A percentile compares a stretch with the other conserved stretches of the same genome.
Conservation (phyloP, 257 asterid species). For the Fraxinus anomala region DNA sequence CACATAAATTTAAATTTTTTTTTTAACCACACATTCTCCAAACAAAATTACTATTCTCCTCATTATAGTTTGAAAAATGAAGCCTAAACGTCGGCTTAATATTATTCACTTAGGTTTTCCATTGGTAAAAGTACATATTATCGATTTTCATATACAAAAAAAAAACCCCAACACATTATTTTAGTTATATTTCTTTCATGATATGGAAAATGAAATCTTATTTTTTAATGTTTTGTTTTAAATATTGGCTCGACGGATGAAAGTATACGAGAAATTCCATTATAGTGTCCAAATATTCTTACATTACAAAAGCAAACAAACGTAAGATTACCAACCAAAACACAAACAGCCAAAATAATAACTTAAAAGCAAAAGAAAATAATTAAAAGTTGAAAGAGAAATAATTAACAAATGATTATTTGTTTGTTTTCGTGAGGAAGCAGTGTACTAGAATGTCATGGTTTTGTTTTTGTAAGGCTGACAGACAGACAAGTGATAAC, state of each 20-base stretch:
- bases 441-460: slow-evolving; percentile 5
- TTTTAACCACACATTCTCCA: too few species aligned
- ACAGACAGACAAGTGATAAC: neutral
- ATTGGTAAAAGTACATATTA: too few species aligned
- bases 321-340: neutral
- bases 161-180: too few species aligned
- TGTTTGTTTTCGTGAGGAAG: neutral
- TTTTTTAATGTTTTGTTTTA: too few species aligned
- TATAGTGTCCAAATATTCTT: neutral
- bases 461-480: neutral
- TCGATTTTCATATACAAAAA: too few species aligned
- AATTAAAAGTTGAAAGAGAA: neutral
- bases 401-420: neutral
- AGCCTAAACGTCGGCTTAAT: too few species aligned
- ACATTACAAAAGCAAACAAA: neutral
- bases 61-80: too few species aligned
- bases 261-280: neutral
- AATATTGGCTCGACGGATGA: neutral
- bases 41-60: too few species aligned
- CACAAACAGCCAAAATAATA: neutral
- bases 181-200: too few species aligned
- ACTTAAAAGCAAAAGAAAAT: neutral
- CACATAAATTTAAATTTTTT: too few species aligned
- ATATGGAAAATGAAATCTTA: too few species aligned
- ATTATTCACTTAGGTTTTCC: too few species aligned